These are phyloP conservation scores for Mucor racemosus DNA, from an alignment of 371 early-diverging fungal species.

Conservation along the genomic window DNA sequence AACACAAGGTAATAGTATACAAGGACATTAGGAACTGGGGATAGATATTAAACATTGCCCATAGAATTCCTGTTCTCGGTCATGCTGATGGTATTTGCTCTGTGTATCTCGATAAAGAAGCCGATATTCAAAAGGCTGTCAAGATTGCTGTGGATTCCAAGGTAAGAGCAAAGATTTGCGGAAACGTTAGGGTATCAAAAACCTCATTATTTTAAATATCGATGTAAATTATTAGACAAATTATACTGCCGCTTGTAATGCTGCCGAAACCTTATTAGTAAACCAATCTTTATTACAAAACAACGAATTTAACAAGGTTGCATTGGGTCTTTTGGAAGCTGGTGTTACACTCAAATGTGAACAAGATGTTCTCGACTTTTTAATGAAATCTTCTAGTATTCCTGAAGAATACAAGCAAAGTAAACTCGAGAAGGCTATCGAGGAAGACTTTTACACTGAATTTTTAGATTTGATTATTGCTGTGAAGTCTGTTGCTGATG, in stretches of 20 bases:
- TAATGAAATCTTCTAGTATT: constrained; percentile 23
- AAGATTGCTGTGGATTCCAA: constrained; percentile 90
- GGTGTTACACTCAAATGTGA: constrained; percentile 73
- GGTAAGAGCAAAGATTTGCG: constrained; percentile 34
- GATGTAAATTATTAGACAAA: constrained; percentile 59
- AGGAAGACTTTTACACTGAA: constrained; percentile 85
- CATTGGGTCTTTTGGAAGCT: constrained; percentile 56
- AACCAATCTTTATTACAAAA: constrained; percentile 62
- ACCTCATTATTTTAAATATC: no score
- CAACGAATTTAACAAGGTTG: constrained; percentile 54
- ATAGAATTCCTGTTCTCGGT: constrained; percentile 95
- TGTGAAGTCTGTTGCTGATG: constrained; percentile 74
- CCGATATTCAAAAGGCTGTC: constrained; percentile 76
- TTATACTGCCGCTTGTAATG: constrained; percentile 96
- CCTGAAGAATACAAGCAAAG: constrained; percentile 22
- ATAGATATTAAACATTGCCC: not conserved
- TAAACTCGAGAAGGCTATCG: constrained; percentile 31
- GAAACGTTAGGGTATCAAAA: no score
- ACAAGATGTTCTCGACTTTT: constrained; percentile 27
- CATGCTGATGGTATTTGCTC: constrained; percentile 98
- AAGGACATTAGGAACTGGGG: not conserved
- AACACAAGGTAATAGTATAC: constrained; percentile 70
- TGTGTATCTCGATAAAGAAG: constrained; percentile 83
- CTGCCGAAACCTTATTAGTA: constrained; percentile 91
- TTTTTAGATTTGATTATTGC: constrained; percentile 88